Percentiles rank a stretch among this genome's conserved stretches.
Evolutionary conservation across 768 basidiomycete genomes (phyloP).

Genomic region (Tulasnella sp.): DNA sequence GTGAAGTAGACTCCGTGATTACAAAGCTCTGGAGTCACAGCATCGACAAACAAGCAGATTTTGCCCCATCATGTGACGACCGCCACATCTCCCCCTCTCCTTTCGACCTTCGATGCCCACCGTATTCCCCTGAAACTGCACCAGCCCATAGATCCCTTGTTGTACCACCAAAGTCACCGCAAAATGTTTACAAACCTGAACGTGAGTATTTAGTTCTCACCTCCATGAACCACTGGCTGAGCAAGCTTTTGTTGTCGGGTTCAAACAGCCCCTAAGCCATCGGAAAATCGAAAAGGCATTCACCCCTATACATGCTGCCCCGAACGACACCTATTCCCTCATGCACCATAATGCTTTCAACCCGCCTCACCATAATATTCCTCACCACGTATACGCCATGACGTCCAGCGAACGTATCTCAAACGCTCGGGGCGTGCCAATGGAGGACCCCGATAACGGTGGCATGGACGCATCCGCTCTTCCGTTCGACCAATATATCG

Average conservation of each 20-base stretch:
- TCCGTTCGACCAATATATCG: background rate
- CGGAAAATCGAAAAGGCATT: background rate
- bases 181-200: background rate
- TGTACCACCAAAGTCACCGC: background rate
- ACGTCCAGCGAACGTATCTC: constrained; percentile 10
- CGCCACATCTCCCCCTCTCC: background rate
- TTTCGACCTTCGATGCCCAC: background rate
- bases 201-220: background rate
- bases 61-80: background rate
- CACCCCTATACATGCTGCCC: background rate
- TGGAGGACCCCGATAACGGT: background rate
- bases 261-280: background rate
- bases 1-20: background rate
- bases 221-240: background rate
- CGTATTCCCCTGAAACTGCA: background rate
- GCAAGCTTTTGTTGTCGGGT: background rate
- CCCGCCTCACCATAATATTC: constrained; percentile 6
- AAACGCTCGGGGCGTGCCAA: background rate
- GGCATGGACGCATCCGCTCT: background rate
- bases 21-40: background rate
- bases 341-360: background rate
- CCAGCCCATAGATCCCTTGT: background rate
- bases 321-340: background rate
- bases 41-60: background rate
- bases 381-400: background rate